Base-by-base conservation (phyloP, 2,329 filamentous ascomycete genomes). In the Davidsoniella virescens region DNA sequence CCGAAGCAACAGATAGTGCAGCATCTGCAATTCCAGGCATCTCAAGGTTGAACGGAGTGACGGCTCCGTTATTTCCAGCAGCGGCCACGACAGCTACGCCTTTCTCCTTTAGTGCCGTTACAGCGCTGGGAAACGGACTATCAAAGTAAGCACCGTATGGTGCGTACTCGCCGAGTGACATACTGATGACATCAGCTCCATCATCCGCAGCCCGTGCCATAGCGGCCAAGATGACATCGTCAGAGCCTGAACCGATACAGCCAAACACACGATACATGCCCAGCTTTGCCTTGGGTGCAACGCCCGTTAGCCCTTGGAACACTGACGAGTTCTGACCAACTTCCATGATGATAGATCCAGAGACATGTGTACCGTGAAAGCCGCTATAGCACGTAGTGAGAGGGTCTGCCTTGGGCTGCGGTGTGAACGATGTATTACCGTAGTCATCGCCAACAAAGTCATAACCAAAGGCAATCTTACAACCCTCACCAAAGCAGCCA, bases 401-500 rank as follows among this genome's bases (percentile, higher is more conserved):
- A 20, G 50, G 54, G 37, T 51, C 60, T 56, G 10, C 63, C 57
- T 63, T 60, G 0, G 64, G 64, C 29, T 65, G 64, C 25, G 65
- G 62, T 48, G 60, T 57, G 46, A n/a, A 38, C 9, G 23, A 26
- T 2, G 14, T 67, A 64, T 1, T 58, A 62, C 44, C 63, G 59
- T 71, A 76, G 42, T 63, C 63, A 50, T 80, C 75, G 14, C 76
- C 77, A 17, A 78, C 70, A 38, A 78, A 64, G 55, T 78, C 76
- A 29, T 66, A 66, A 16, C 79, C 78, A 52, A 70, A 72, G 2
- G 67, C 65, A n/a, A 82, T 72, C 39, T 79, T 64, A 55, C 71
- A 80, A 6, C 70, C 74, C 1, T 66, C 57, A 1, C 78, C 79
- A 57, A 80, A 82, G 57, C 78, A 78, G 44, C 76, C 76, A 29